phyloP scores from a whole-genome alignment of 2,329 filamentous ascomycete genomes.

The Paraphaeosphaeria minitans region DNA sequence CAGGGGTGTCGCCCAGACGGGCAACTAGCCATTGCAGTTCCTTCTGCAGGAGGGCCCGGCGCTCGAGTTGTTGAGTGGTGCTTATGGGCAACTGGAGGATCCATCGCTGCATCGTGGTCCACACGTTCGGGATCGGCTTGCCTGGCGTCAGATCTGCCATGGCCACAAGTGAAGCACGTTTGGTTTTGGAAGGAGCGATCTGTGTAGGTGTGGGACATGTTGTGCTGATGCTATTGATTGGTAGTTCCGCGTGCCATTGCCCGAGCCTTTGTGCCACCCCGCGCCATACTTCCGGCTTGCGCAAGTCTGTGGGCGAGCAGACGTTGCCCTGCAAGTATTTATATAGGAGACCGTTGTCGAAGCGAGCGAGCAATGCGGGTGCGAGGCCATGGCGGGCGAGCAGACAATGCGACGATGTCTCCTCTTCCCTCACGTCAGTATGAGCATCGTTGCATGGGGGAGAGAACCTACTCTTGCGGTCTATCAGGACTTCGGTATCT shows the following conservation, averaged over 20 bases:
- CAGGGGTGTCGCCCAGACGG: conserved; percentile 75
- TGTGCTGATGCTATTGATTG: conserved; percentile 57
- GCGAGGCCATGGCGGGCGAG: conserved; percentile 83
- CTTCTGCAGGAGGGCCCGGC: conserved; percentile 70
- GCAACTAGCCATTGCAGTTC: conserved; percentile 74
- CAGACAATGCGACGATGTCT: conserved; percentile 76
- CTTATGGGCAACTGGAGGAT: conserved; percentile 79
- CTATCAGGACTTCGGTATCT: conserved; percentile 92
- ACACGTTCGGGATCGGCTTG: conserved; percentile 82
- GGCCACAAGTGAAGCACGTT: conserved; percentile 44
- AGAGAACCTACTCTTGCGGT: conserved; percentile 77
- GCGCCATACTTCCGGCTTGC: conserved; percentile 74
- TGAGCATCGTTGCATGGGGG: conserved; percentile 1
- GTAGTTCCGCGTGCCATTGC: conserved; percentile 85
- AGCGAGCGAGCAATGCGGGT: conserved; percentile 84
- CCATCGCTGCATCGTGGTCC: conserved; percentile 97
- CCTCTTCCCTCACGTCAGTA: conserved; percentile 52
- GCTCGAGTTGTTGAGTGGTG: conserved; percentile 70
- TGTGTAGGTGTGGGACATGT: conserved; percentile 43
- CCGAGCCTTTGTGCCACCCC: conserved; percentile 84
- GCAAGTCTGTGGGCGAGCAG: conserved; percentile 79
- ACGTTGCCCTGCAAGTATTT: conserved; percentile 82
- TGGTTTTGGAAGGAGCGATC: conserved; percentile 33
- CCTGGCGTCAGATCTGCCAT: conserved; percentile 59
- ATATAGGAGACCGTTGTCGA: conserved; percentile 96